Conservation (phyloP, 2,329 filamentous ascomycete species). For the Aspergillus sojae region DNA sequence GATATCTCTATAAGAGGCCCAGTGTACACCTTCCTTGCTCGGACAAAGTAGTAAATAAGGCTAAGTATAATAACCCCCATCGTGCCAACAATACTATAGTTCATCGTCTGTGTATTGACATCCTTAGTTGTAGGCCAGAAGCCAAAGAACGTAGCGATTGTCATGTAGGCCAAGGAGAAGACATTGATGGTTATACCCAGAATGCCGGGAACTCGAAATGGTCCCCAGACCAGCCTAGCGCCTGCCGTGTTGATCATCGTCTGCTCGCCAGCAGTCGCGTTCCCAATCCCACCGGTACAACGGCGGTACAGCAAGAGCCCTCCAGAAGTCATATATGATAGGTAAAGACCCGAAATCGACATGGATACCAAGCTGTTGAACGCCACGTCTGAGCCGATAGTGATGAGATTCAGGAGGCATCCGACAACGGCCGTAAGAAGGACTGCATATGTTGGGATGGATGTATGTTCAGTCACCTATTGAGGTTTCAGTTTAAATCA, state of each 20-base stretch:
- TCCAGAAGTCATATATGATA: conserved; percentile 33
- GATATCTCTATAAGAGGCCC: conserved; percentile 31
- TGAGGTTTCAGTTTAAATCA: not conserved
- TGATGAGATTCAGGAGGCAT: conserved; percentile 37
- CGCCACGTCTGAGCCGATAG: conserved; percentile 34
- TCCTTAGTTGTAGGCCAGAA: conserved; percentile 49
- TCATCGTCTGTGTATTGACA: conserved; percentile 48
- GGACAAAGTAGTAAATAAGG: conserved; percentile 42
- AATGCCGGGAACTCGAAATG: conserved; percentile 28
- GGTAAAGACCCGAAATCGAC: conserved; percentile 34
- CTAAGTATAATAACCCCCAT: conserved; percentile 43
- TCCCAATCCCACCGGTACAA: conserved; percentile 23
- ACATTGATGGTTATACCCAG: conserved; percentile 48
- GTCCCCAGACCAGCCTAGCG: conserved; percentile 33
- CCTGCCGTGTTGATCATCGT: conserved; percentile 28
- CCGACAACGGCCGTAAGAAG: conserved; percentile 28
- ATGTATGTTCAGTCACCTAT: conserved; percentile 27
- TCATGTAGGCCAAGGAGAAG: conserved; percentile 49
- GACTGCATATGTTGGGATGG: conserved; percentile 31
- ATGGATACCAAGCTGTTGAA: conserved; percentile 39
- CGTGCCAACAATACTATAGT: conserved; percentile 51
- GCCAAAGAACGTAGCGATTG: conserved; percentile 51
- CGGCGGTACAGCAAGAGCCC: conserved; percentile 32
- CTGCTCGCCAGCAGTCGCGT: conserved; percentile 18
- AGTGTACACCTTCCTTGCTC: conserved; percentile 38